phyloP scores from a whole-genome alignment of 257 asterid genomes.

The Datura wrightii region DNA sequence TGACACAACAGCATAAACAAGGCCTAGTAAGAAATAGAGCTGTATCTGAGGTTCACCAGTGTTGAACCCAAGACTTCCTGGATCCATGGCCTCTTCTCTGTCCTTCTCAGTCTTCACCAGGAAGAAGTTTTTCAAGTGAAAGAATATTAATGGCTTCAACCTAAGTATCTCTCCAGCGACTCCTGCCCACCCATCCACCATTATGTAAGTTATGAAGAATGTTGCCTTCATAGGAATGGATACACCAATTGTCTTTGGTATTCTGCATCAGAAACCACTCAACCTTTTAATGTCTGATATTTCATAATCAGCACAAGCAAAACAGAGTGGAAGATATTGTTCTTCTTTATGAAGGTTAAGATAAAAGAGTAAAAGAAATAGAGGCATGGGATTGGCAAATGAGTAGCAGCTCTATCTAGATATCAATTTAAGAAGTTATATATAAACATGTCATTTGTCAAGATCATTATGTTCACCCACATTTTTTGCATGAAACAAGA shows the following conservation, averaged over 20 bases:
- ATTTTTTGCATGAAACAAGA: constrained; percentile 1
- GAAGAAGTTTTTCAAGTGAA: constrained; percentile 79
- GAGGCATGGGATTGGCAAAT: constrained; percentile 13
- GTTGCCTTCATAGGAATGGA: constrained; percentile 97
- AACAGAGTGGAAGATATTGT: not conserved
- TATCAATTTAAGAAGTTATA: constrained; percentile 9
- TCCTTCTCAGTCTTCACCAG: constrained; percentile 92
- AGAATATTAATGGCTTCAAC: constrained; percentile 76
- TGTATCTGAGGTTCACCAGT: constrained; percentile 98
- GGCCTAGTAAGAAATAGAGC: constrained; percentile 88
- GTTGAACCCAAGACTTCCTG: constrained; percentile 89
- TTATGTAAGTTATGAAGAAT: constrained; percentile 84
- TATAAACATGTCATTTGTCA: not conserved
- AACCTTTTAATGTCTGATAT: constrained; percentile 15
- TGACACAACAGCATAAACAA: constrained; percentile 87
- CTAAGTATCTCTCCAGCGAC: constrained; percentile 88
- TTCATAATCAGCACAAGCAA: constrained; percentile 18
- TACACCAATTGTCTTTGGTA: constrained; percentile 72
- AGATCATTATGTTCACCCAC: constrained; percentile 4
- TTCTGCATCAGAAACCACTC: constrained; percentile 52
- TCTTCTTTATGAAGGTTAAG: not conserved
- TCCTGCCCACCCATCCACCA: constrained; percentile 99
- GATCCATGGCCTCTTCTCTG: constrained; percentile 88
- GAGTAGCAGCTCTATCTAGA: constrained; percentile 10
- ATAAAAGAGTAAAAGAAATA: constrained; percentile 11